Conservation (phyloP, 306 rosid genomes). For the Begonia loranthoides region DNA sequence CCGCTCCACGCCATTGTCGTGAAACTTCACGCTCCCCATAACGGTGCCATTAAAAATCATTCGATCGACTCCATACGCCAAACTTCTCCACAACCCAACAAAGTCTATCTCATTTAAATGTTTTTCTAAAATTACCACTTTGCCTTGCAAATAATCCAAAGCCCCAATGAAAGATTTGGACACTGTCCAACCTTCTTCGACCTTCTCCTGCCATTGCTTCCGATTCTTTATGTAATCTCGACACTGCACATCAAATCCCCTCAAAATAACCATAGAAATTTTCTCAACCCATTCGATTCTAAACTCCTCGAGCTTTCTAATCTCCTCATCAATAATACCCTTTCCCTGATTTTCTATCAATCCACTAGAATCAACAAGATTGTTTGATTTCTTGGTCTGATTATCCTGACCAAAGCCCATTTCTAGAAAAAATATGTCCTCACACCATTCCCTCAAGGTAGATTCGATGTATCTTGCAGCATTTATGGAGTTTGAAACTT, state of each 20-base stretch:
- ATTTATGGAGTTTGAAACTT: constrained; percentile 71
- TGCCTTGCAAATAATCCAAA: constrained; percentile 63
- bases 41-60: constrained; percentile 41
- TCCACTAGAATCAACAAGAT: constrained; percentile 14
- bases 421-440: constrained; percentile 73
- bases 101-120: constrained; percentile 57
- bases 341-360: constrained; percentile 21
- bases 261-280: constrained; percentile 54
- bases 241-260: constrained; percentile 71
- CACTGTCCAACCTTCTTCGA: constrained; percentile 68
- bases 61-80: constrained; percentile 68
- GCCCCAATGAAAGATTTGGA: constrained; percentile 60
- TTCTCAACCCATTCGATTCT: constrained; percentile 68
- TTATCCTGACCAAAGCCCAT: constrained; percentile 31
- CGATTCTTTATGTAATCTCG: constrained; percentile 68
- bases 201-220: constrained; percentile 79
- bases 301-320: constrained; percentile 51
- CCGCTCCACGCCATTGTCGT: constrained; percentile 52
- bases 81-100: constrained; percentile 73
- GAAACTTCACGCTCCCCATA: constrained; percentile 47
- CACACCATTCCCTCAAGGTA: constrained; percentile 75
- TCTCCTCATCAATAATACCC: constrained; percentile 53
- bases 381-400: constrained; percentile 15
- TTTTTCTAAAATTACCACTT: constrained; percentile 41
- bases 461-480: constrained; percentile 65